A percentile compares a stretch with the other conserved stretches of the same genome.
Conservation (phyloP, 352 stramenopile genomes). For the Phytophthora macrochlamydospora region DNA sequence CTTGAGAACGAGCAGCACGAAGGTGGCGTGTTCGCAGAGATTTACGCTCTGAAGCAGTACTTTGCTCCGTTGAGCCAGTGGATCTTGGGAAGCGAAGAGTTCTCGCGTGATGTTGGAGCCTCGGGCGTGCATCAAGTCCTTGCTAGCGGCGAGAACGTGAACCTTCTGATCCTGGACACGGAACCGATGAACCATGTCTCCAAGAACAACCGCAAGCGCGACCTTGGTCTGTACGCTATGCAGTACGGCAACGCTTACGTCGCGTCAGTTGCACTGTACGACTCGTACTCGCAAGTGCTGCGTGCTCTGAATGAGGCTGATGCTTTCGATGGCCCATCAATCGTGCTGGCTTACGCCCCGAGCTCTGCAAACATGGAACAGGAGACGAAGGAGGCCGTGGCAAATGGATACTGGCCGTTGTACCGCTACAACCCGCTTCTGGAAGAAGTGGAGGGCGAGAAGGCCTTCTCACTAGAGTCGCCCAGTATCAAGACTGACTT, state of each 20-base stretch:
- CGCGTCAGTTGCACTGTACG: slow-evolving; percentile 90
- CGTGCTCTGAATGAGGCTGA: slow-evolving; percentile 92
- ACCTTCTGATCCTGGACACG: slow-evolving; percentile 79
- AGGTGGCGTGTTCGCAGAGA: slow-evolving; percentile 44
- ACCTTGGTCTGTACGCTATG: slow-evolving; percentile 93
- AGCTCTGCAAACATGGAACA: slow-evolving; percentile 86
- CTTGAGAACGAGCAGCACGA: slow-evolving; percentile 66
- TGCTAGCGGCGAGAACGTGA: slow-evolving; percentile 75
- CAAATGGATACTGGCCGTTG: slow-evolving; percentile 91
- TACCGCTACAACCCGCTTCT: slow-evolving; percentile 92
- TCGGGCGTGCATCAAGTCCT: slow-evolving; percentile 80
- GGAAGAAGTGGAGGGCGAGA: slow-evolving; percentile 81
- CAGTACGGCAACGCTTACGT: slow-evolving; percentile 94
- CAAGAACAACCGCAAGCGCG: slow-evolving; percentile 88
- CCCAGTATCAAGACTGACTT: slow-evolving; percentile 92
- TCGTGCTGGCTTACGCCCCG: slow-evolving; percentile 91
- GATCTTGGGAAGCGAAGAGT: slow-evolving; percentile 82
- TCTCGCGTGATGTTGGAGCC: slow-evolving; percentile 69
- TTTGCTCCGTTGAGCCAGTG: slow-evolving; percentile 79
- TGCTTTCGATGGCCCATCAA: slow-evolving; percentile 88
- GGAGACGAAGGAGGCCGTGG: slow-evolving; percentile 88
- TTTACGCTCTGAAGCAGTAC: slow-evolving; percentile 60
- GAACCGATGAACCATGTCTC: slow-evolving; percentile 68
- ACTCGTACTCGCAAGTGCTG: slow-evolving; percentile 87
- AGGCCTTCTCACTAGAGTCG: slow-evolving; percentile 90